Evolutionary conservation across 2,329 filamentous ascomycete species (phyloP).

Genomic region (Rosellinia necatrix): DNA sequence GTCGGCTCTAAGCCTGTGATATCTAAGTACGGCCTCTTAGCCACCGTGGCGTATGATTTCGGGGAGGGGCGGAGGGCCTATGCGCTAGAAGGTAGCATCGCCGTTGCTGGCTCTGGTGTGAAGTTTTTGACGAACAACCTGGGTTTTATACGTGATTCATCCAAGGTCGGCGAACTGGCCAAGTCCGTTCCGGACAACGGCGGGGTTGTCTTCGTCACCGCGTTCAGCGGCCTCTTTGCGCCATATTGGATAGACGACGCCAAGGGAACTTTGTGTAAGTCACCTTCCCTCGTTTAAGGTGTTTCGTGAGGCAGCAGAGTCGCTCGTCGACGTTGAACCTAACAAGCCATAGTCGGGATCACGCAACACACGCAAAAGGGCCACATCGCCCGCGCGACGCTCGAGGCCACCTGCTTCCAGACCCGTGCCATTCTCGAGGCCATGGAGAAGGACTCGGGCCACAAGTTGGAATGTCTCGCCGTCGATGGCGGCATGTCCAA

Average conservation of each 20-base stretch:
- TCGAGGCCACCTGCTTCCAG: constrained; percentile 91
- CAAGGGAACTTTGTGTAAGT: constrained; percentile 79
- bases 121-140: constrained; percentile 73
- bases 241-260: constrained; percentile 96
- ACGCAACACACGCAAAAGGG: constrained; percentile 84
- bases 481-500: constrained; percentile 91
- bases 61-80: constrained; percentile 66
- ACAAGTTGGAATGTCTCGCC: constrained; percentile 73
- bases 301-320: not conserved
- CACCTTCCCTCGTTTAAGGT: not conserved
- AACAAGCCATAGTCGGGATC: constrained; percentile 65
- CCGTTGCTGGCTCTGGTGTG: constrained; percentile 79
- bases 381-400: constrained; percentile 85
- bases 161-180: constrained; percentile 56
- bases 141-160: constrained; percentile 59
- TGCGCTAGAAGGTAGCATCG: constrained; percentile 82
- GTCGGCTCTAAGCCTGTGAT: constrained; percentile 84
- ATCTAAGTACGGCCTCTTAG: constrained; percentile 79
- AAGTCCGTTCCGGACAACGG: constrained; percentile 70
- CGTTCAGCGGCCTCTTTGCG: constrained; percentile 88
- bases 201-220: constrained; percentile 85
- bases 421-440: constrained; percentile 90
- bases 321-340: constrained; percentile 20
- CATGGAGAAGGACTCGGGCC: constrained; percentile 84
- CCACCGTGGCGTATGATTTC: constrained; percentile 88